Percentiles rank a stretch among this genome's conserved stretches.
Evolutionary conservation across 768 basidiomycete genomes (phyloP).

Genomic region (Russula emetica): DNA sequence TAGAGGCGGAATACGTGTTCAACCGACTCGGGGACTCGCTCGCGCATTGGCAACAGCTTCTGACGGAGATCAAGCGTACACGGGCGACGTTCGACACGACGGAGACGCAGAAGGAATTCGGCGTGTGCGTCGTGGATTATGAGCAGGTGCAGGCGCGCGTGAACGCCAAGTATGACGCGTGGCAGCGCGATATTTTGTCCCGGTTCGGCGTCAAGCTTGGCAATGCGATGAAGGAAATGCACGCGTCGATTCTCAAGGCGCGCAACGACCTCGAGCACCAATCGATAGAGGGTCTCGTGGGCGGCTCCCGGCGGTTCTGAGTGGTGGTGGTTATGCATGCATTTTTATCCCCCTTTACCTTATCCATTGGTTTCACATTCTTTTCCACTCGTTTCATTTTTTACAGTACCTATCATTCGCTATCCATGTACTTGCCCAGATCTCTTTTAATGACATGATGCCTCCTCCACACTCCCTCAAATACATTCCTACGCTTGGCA

Average conservation of each 20-base stretch:
- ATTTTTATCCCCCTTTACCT: neutral
- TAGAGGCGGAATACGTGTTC: conserved; percentile 96
- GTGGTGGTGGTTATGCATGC: neutral
- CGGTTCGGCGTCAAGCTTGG: conserved; percentile 92
- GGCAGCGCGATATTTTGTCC: conserved; percentile 93
- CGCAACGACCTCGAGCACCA: conserved; percentile 95
- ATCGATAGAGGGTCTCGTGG: conserved; percentile 86
- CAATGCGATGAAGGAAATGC: conserved; percentile 96
- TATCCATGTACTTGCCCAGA: conserved; percentile 25
- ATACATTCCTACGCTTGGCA: neutral
- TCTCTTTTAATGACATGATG: conserved; percentile 25
- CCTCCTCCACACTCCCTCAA: neutral
- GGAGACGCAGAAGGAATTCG: conserved; percentile 87
- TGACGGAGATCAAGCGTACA: conserved; percentile 95
- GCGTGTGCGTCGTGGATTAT: conserved; percentile 92
- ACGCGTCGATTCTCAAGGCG: conserved; percentile 87
- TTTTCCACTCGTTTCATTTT: neutral
- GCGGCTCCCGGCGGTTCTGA: conserved; percentile 49
- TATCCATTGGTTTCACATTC: neutral
- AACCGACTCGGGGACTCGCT: conserved; percentile 92
- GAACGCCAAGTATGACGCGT: conserved; percentile 97
- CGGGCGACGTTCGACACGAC: conserved; percentile 96
- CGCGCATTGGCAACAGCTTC: conserved; percentile 89
- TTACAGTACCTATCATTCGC: conserved; percentile 5
- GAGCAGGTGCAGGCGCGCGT: conserved; percentile 97